A percentile compares a stretch with the other conserved stretches of the same genome.
phyloP scores from a whole-genome alignment of 2,329 filamentous ascomycete species.

The Chrysoporthe puriensis region DNA sequence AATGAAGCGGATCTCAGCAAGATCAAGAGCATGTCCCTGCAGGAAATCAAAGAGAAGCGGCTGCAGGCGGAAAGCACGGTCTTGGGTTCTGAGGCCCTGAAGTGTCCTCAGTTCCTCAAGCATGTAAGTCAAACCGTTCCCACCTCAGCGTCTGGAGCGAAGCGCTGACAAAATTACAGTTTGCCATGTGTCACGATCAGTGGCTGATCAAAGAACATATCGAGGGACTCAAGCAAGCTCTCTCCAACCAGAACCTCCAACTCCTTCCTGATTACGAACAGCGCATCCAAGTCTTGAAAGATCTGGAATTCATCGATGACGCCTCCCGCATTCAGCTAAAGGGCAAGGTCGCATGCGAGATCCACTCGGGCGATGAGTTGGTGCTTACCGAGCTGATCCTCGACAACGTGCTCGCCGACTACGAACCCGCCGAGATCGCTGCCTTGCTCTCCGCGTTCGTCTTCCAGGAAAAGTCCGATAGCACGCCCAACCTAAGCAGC shows the following conservation, averaged over 20 bases:
- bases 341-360: conserved; percentile 97
- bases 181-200: conserved; percentile 94
- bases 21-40: conserved; percentile 80
- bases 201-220: conserved; percentile 97
- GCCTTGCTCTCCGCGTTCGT: conserved; percentile 92
- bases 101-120: conserved; percentile 80
- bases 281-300: conserved; percentile 86
- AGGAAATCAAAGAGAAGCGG: conserved; percentile 78
- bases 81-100: conserved; percentile 66
- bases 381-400: conserved; percentile 95
- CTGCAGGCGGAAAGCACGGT: conserved; percentile 64
- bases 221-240: conserved; percentile 78
- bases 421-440: conserved; percentile 95
- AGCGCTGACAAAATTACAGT: conserved; percentile 61
- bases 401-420: conserved; percentile 93
- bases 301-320: conserved; percentile 89
- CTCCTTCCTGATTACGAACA: conserved; percentile 96
- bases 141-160: background rate
- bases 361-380: conserved; percentile 94
- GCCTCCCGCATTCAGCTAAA: conserved; percentile 89
- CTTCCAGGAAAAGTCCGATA: conserved; percentile 94
- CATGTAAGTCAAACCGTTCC: conserved; percentile 67
- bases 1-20: conserved; percentile 81
- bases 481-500: conserved; percentile 77
- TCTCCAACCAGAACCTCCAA: conserved; percentile 96